phyloP scores from a whole-genome alignment of 495 filamentous ascomycete genomes.

The Aspergillus coremiiformis region DNA sequence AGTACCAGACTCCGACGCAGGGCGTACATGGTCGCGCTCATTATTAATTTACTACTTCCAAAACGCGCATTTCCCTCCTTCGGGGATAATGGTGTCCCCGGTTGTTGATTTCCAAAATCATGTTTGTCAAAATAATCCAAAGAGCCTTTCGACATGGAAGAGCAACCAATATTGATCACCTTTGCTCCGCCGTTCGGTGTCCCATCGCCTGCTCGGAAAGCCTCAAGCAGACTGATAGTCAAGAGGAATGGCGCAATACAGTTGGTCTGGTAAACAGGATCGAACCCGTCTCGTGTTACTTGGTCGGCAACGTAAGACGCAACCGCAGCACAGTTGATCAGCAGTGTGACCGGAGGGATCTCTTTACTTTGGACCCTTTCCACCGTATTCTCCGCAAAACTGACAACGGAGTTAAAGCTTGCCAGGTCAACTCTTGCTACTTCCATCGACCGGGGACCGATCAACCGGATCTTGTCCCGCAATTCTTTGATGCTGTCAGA shows the following conservation, averaged over 20 bases:
- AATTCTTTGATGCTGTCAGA: constrained; percentile 26
- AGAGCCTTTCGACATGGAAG: constrained; percentile 27
- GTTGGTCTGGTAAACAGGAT: constrained; percentile 39
- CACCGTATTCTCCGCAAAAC: constrained; percentile 28
- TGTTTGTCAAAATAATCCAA: constrained; percentile 31
- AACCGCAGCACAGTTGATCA: constrained; percentile 35
- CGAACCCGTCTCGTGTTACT: constrained; percentile 31
- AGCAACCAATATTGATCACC: constrained; percentile 37
- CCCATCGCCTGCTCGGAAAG: constrained; percentile 33
- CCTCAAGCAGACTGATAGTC: constrained; percentile 35
- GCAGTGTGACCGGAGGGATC: constrained; percentile 30
- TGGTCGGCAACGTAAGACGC: constrained; percentile 31
- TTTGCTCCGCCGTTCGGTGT: constrained; percentile 27
- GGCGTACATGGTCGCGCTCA: constrained; percentile 36
- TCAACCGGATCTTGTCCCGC: constrained; percentile 25
- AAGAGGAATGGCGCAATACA: constrained; percentile 35
- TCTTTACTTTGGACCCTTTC: constrained; percentile 31
- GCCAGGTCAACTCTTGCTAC: constrained; percentile 28
- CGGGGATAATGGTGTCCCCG: constrained; percentile 23
- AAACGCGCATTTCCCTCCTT: constrained; percentile 32
- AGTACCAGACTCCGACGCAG: constrained; percentile 34
- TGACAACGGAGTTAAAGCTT: constrained; percentile 28
- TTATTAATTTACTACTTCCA: constrained; percentile 36
- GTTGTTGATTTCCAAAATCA: constrained; percentile 10
- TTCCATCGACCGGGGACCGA: constrained; percentile 36